Evolutionary conservation across 2,329 filamentous ascomycete species (phyloP), one percentile per base, ranked within the genome.

Genomic region (Stachybotrys chartarum): DNA sequence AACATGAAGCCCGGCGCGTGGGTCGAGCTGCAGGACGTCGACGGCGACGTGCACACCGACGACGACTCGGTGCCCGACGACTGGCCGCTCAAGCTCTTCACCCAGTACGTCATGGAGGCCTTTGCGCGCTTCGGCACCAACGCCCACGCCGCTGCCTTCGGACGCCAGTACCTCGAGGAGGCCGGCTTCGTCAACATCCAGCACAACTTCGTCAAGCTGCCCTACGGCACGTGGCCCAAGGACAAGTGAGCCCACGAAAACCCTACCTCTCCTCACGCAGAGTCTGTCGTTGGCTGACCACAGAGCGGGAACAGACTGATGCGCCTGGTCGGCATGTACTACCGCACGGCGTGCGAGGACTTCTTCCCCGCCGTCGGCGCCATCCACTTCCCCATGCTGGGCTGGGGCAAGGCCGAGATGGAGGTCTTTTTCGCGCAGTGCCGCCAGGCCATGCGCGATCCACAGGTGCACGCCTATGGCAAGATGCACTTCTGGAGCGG

Each of bases 11-110:
- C 78, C 0, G 75, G 76, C 11, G 76, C 69, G 0, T 78, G 73
- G 72, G 61, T 77, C 8, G 76, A 78, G 54, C 64, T 78, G 0
- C 75, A 78, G 55, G 76, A 78, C 17, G 70, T 75, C 10, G 72
- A 76, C 30, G 73, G 72, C 46, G 64, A 70, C 47, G 65, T 72
- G 7, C 70, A 71, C 54, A 67, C 64, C 44, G 72, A 74, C 49
- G 71, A 74, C 54, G 59, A 66, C 45, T 68, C 63, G 2, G 54
- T 72, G 10, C 69, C 72, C 1, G 54, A 62, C 1, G 68, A 71
- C 49, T 69, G 65, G 66, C 65, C 66, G 3, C 56, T 72, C 4
- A 65, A 70, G 14, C 61, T 63, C 39, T 70, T 73, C 55, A 72
- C 69, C 12, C 64, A 72, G 1, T 48, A 67, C 6, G 59, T 73